A percentile compares a stretch with the other conserved stretches of the same genome.
Conservation (phyloP, 805 yeast species). For the Candida nitratophila region DNA sequence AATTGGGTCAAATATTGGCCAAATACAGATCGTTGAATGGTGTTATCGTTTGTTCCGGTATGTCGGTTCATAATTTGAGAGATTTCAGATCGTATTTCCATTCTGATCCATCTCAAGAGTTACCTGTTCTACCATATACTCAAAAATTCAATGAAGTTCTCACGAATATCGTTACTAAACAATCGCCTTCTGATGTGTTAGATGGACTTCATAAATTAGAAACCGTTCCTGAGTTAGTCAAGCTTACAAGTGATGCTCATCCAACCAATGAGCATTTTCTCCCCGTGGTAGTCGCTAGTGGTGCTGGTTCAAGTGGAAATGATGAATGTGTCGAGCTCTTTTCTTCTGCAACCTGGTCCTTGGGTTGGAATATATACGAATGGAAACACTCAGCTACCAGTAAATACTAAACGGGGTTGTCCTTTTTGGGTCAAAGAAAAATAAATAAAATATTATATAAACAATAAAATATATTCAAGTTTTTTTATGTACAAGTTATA, state of each 20-base stretch:
- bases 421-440: neutral
- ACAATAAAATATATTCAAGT: too few relatives aligned
- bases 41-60: slow-evolving; percentile 60
- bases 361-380: slow-evolving; percentile 69
- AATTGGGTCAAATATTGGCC: slow-evolving; percentile 50
- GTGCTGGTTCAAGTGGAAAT: slow-evolving; percentile 36
- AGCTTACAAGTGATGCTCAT: slow-evolving; percentile 44
- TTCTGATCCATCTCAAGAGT: slow-evolving; percentile 9
- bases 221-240: slow-evolving; percentile 16
- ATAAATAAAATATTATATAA: too few relatives aligned
- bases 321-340: slow-evolving; percentile 40
- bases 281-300: slow-evolving; percentile 57
- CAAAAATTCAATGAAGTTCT: slow-evolving; percentile 44
- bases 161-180: slow-evolving; percentile 28
- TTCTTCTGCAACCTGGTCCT: slow-evolving; percentile 32
- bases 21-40: slow-evolving; percentile 46
- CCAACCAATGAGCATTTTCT: slow-evolving; percentile 73
- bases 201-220: slow-evolving; percentile 30
- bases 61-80: slow-evolving; percentile 70
- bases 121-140: slow-evolving; percentile 35
- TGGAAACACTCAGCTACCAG: slow-evolving; percentile 18
- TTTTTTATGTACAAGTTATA: neutral
- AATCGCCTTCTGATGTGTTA: slow-evolving; percentile 26
- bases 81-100: slow-evolving; percentile 35
- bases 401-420: neutral